A percentile compares a stretch with the other conserved stretches of the same genome.
phyloP scores from a whole-genome alignment of 1,284 basidiomycete genomes.

The Pholiota adiposa region DNA sequence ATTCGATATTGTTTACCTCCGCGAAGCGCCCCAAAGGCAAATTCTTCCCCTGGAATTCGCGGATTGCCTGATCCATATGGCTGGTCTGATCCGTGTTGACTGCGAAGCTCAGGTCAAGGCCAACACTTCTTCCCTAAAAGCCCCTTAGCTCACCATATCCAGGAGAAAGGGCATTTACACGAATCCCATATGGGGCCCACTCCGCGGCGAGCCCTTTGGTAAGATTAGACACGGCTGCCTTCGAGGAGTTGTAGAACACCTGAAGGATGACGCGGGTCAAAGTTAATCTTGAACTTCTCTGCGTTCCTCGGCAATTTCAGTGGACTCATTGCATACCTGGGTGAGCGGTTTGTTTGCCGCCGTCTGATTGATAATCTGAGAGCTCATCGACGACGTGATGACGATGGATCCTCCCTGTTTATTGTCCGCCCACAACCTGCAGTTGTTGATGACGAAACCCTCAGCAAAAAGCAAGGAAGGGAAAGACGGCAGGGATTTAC shows the following conservation, averaged over 20 bases:
- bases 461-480: too few species aligned
- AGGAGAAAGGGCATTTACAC: slow-evolving; percentile 65
- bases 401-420: slow-evolving; percentile 39
- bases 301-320: too few species aligned
- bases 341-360: slow-evolving; percentile 33
- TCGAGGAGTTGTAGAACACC: slow-evolving; percentile 66
- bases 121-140: background rate
- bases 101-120: slow-evolving; percentile 6
- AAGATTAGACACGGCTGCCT: slow-evolving; percentile 61
- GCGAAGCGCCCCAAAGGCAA: slow-evolving; percentile 38
- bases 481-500: slow-evolving; percentile 25
- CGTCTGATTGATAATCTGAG: slow-evolving; percentile 42
- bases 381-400: slow-evolving; percentile 43
- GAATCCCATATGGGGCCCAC: slow-evolving; percentile 56
- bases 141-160: slow-evolving; percentile 64
- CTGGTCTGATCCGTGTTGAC: slow-evolving; percentile 39
- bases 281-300: too few species aligned
- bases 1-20: slow-evolving; percentile 25
- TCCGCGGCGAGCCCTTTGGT: slow-evolving; percentile 63
- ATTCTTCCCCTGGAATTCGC: slow-evolving; percentile 34
- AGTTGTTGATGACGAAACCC: background rate
- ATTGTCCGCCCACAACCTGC: slow-evolving; percentile 36
- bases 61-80: slow-evolving; percentile 34
- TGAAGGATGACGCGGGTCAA: too few species aligned
- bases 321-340: too few species aligned